These are phyloP conservation scores for Rubus parviflorus DNA, from an alignment of 306 rosid genomes.

Conservation along the genomic window DNA sequence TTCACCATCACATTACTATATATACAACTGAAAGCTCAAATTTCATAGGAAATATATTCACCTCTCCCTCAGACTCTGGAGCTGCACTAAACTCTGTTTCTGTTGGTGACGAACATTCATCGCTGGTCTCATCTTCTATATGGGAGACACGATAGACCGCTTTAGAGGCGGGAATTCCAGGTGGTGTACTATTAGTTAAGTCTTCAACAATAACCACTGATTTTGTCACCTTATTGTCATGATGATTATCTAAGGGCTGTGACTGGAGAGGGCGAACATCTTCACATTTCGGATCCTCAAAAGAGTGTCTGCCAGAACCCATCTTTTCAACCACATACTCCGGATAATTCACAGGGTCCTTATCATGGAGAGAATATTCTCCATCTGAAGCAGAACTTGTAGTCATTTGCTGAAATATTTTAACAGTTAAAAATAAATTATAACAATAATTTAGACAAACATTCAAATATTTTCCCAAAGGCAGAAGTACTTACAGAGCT, in stretches of 20 bases:
- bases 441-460: constrained; percentile 17
- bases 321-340: constrained; percentile 34
- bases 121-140: constrained; percentile 43
- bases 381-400: constrained; percentile 35
- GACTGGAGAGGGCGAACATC: constrained; percentile 31
- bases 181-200: constrained; percentile 35
- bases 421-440: constrained; percentile 18
- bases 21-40: constrained; percentile 17
- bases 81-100: constrained; percentile 32
- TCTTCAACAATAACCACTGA: constrained; percentile 37
- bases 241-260: constrained; percentile 22
- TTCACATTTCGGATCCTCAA: constrained; percentile 19
- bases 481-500: constrained; percentile 55
- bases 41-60: constrained; percentile 34
- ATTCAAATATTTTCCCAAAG: neutral
- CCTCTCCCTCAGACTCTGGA: constrained; percentile 50
- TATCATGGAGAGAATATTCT: constrained; percentile 36
- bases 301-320: constrained; percentile 27
- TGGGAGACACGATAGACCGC: constrained; percentile 41
- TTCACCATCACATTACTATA: constrained; percentile 15
- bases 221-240: constrained; percentile 29
- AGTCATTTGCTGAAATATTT: constrained; percentile 49
- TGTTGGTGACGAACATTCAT: constrained; percentile 39
- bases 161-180: constrained; percentile 41
- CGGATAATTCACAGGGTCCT: constrained; percentile 29